phyloP scores from a whole-genome alignment of 225 moss, liverwort and hornwort species.

The Physcomitrium patens region DNA sequence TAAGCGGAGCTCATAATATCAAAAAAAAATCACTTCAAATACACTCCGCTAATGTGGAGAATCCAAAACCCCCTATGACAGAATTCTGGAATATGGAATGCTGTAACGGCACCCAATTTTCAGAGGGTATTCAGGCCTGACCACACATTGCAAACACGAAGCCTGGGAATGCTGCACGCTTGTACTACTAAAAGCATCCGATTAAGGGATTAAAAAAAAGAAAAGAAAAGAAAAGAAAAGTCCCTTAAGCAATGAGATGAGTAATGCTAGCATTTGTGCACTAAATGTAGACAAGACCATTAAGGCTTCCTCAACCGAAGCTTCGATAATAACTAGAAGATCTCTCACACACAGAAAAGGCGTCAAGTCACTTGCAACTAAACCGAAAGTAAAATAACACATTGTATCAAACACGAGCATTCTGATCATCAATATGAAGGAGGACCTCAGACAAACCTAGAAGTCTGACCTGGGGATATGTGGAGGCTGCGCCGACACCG shows the following conservation, averaged over 20 bases:
- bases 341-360: neutral
- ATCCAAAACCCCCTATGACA: neutral
- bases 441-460: neutral
- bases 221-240: no score
- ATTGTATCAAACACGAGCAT: neutral
- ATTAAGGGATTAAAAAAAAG: neutral
- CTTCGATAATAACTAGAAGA: neutral
- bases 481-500: slow-evolving; percentile 72
- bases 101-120: neutral
- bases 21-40: neutral
- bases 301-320: neutral
- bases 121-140: neutral
- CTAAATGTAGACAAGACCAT: neutral
- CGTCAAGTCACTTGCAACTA: slow-evolving; percentile 2
- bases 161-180: neutral
- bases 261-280: neutral
- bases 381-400: slow-evolving; percentile 1
- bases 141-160: slow-evolving; percentile 10
- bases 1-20: neutral
- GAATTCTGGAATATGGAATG: neutral
- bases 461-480: slow-evolving; percentile 61
- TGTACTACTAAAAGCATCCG: neutral
- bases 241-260: neutral
- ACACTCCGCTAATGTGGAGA: neutral
- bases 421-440: neutral